Evolutionary conservation across 352 stramenopile genomes (phyloP), one percentile per base, ranked within the genome.

Genomic region (Phytophthora vignae): DNA sequence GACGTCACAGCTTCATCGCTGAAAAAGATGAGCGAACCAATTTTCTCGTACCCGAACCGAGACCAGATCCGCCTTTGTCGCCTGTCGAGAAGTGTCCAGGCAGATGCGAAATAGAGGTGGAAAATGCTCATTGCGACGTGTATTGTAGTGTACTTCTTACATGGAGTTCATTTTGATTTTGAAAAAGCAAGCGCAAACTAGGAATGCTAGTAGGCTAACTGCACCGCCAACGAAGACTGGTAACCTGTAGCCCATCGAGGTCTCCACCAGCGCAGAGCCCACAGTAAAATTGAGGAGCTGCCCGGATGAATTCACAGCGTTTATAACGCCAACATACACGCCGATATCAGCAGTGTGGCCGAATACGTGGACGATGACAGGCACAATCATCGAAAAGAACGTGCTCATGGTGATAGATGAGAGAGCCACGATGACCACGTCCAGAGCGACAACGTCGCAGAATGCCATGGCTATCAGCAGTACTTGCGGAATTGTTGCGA

Each of bases 21-120:
- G n/a, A 46, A 65, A 21, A 71, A 62, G 11, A 92, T 91, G 80
- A 74, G 77, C 0, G 42, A 27, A 11, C 83, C 81, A 44, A 55
- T 83, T 38, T 93, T 88, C 36, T 49, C 69, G 15, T 93, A 95
- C 72, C 70, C 77, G 4, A 91, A 91, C 50, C 82, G 85, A 54
- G 78, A 85, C 9, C 84, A 91, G 38, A 93, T 95, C 40, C 83
- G 86, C 8, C 67, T 95, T 46, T 95, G 88, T 55, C 78, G 77
- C 19, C 60, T 93, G 10, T 83, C 78, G 19, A 80, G 76, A 72
- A 64, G 33, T 42, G 22, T 52, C 42, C 5, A 12, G 11, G 22
- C 46, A 58, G 40, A 19, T 15, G 52, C 36, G 15, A 42, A 73
- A 66, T 67, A 72, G 29, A 12, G 59, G 22, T 38, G 29, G 54